phyloP scores from a whole-genome alignment of 306 rosid genomes.

The Begonia peltatifolia region DNA sequence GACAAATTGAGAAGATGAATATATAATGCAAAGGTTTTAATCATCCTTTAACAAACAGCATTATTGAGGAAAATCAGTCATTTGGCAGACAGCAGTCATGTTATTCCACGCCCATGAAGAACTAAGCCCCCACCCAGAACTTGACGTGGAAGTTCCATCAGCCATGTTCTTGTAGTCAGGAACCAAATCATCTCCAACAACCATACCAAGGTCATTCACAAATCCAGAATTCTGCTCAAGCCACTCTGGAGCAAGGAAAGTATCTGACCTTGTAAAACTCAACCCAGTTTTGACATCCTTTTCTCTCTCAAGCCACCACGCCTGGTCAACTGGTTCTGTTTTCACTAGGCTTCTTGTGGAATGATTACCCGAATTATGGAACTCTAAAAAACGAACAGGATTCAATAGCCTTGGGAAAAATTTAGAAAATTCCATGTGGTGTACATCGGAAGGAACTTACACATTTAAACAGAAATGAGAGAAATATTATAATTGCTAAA shows the following conservation, averaged over 20 bases:
- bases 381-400: background rate
- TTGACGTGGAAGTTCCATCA: slow-evolving; percentile 26
- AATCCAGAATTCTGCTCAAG: background rate
- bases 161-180: slow-evolving; percentile 27
- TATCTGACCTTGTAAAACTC: background rate
- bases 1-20: background rate
- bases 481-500: too few species aligned
- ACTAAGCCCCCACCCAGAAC: slow-evolving; percentile 36
- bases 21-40: background rate
- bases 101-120: slow-evolving; percentile 30
- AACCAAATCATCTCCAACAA: slow-evolving; percentile 34
- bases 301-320: background rate
- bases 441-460: too few species aligned
- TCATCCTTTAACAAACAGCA: background rate
- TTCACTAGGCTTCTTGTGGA: background rate
- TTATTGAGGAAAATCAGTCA: slow-evolving; percentile 23
- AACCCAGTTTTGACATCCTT: background rate
- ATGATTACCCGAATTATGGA: background rate
- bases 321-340: background rate
- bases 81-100: slow-evolving; percentile 36
- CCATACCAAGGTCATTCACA: background rate
- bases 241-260: background rate
- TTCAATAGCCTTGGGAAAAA: background rate
- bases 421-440: background rate
- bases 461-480: too few species aligned